Percentiles rank a stretch among this genome's conserved stretches.
Evolutionary conservation across 2,329 filamentous ascomycete species (phyloP).

Genomic region (Cytospora schulzeri): DNA sequence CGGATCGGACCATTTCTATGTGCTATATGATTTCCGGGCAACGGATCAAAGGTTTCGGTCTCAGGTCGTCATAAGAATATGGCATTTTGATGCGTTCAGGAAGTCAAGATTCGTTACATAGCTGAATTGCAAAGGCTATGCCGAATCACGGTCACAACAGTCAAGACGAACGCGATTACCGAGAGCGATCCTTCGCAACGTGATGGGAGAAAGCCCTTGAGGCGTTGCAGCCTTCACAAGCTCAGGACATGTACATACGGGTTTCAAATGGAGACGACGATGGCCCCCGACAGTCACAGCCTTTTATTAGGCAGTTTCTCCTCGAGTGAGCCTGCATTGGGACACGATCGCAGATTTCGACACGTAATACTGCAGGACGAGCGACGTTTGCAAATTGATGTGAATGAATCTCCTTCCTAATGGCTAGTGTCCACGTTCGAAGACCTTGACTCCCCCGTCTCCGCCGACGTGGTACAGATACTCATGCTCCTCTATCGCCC

Average conservation of each 20-base stretch:
- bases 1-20: constrained; percentile 27
- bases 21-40: constrained; percentile 27
- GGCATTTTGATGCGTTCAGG: constrained; percentile 25
- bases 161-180: too few species aligned
- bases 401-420: constrained; percentile 4
- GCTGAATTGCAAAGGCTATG: constrained; percentile 27
- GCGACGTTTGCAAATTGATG: background rate
- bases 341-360: background rate
- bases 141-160: background rate
- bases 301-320: background rate
- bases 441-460: constrained; percentile 80
- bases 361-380: background rate
- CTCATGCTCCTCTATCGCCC: constrained; percentile 62
- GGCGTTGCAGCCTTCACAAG: background rate
- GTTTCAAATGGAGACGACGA: background rate
- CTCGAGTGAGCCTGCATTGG: background rate
- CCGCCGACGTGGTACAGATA: constrained; percentile 78
- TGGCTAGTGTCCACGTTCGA: constrained; percentile 71
- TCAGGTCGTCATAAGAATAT: constrained; percentile 29
- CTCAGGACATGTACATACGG: background rate
- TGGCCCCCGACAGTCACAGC: background rate
- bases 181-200: constrained; percentile 4
- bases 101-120: constrained; percentile 26
- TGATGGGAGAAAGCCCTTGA: background rate
- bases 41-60: constrained; percentile 27